A percentile compares a stretch with the other conserved stretches of the same genome.
These are phyloP conservation scores for Xylaria sp. DNA, from an alignment of 2,329 filamentous ascomycete genomes.

Conservation along the genomic window DNA sequence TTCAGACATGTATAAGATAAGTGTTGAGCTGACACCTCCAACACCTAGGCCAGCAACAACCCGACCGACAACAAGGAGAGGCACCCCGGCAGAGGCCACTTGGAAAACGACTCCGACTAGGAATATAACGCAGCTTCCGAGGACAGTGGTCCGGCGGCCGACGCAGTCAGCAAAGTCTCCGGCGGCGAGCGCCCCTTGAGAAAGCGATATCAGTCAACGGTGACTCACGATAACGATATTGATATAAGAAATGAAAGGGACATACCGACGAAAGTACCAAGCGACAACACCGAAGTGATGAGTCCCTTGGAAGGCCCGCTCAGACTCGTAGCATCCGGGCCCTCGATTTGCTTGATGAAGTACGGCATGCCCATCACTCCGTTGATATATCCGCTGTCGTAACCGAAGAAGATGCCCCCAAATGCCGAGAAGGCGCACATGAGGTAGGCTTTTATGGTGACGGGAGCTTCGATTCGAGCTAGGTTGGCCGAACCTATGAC, in stretches of 20 bases:
- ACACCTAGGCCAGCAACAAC: constrained; percentile 80
- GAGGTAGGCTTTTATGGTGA: constrained; percentile 63
- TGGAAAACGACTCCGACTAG: constrained; percentile 74
- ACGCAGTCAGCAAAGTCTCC: constrained; percentile 81
- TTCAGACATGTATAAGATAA: constrained; percentile 90
- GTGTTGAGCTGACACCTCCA: constrained; percentile 81
- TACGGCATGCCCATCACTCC: constrained; percentile 53
- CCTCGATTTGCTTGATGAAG: constrained; percentile 49
- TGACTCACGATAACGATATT: neutral
- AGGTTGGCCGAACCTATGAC: constrained; percentile 58
- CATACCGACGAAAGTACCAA: constrained; percentile 75
- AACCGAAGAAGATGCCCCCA: constrained; percentile 54
- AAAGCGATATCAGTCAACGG: constrained; percentile 1
- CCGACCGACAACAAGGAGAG: constrained; percentile 76
- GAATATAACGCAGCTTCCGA: constrained; percentile 78
- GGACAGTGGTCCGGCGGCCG: constrained; percentile 77
- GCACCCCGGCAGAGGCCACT: constrained; percentile 66
- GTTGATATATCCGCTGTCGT: constrained; percentile 54
- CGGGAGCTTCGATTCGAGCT: constrained; percentile 65
- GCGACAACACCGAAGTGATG: constrained; percentile 80
- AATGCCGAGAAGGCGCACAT: constrained; percentile 50
- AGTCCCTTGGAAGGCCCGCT: constrained; percentile 60
- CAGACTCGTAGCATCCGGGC: constrained; percentile 50
- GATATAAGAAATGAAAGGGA: neutral
- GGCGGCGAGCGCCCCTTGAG: constrained; percentile 71